These are phyloP conservation scores for Yarrowia galli DNA, from an alignment of 1,139 yeast genomes.

Conservation along the genomic window DNA sequence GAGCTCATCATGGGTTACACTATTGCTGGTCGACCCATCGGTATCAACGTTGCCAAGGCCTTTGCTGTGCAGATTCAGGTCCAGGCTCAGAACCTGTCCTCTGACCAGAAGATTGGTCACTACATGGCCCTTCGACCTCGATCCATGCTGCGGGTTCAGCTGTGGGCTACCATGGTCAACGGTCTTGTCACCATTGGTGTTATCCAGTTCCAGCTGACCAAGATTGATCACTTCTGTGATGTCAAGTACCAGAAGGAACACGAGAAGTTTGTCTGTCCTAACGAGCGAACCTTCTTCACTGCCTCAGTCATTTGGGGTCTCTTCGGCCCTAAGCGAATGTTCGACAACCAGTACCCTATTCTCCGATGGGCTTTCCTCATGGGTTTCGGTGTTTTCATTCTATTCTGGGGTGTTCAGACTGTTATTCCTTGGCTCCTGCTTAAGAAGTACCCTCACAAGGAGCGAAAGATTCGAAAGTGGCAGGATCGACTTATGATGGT, in stretches of 20 bases:
- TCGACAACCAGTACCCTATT: slow-evolving; percentile 57
- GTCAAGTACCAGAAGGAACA: slow-evolving; percentile 49
- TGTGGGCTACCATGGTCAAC: slow-evolving; percentile 53
- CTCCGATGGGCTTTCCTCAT: slow-evolving; percentile 57
- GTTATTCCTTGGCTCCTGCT: slow-evolving; percentile 50
- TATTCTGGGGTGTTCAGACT: slow-evolving; percentile 40
- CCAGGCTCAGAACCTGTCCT: slow-evolving; percentile 56
- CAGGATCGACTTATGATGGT: slow-evolving; percentile 38
- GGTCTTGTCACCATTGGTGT: slow-evolving; percentile 60
- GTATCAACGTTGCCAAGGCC: slow-evolving; percentile 63
- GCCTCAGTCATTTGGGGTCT: slow-evolving; percentile 70
- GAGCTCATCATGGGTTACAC: slow-evolving; percentile 68
- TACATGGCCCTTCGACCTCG: slow-evolving; percentile 67
- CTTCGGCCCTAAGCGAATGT: slow-evolving; percentile 69
- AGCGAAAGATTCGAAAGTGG: slow-evolving; percentile 25
- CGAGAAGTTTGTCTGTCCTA: slow-evolving; percentile 49
- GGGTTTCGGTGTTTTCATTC: slow-evolving; percentile 52
- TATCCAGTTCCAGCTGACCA: slow-evolving; percentile 60
- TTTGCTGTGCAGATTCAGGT: slow-evolving; percentile 65
- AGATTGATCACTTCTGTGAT: slow-evolving; percentile 59
- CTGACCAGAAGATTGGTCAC: slow-evolving; percentile 69
- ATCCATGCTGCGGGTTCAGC: slow-evolving; percentile 64
- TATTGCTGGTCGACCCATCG: slow-evolving; percentile 67
- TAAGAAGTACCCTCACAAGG: slow-evolving; percentile 42
- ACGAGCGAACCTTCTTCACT: slow-evolving; percentile 57